phyloP scores from a whole-genome alignment of 768 basidiomycete species.

The Hortiboletus flavorubellus region DNA sequence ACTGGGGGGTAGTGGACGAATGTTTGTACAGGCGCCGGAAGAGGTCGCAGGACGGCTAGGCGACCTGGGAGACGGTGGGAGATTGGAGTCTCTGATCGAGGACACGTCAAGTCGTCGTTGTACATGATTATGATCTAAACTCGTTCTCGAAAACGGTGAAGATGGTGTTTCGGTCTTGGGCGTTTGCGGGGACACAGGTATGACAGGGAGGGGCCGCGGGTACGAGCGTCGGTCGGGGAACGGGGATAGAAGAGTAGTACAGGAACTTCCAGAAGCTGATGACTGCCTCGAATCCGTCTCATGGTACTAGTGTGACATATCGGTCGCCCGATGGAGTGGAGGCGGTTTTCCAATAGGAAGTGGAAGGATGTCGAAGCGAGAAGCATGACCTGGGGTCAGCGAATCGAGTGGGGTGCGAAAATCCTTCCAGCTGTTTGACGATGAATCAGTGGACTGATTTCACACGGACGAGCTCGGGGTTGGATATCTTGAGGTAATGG shows the following conservation, averaged over 20 bases:
- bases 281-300: constrained; percentile 23
- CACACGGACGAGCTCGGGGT: constrained; percentile 18
- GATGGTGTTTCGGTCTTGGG: constrained; percentile 16
- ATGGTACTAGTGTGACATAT: constrained; percentile 2
- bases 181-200: constrained; percentile 31
- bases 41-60: constrained; percentile 40
- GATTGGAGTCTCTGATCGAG: constrained; percentile 1
- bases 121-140: constrained; percentile 16
- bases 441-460: constrained; percentile 20
- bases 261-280: constrained; percentile 16
- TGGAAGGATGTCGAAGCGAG: neutral
- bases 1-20: constrained; percentile 2
- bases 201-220: constrained; percentile 20
- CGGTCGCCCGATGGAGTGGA: neutral
- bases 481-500: constrained; percentile 12
- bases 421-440: constrained; percentile 27
- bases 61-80: constrained; percentile 11
- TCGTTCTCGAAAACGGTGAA: constrained; percentile 16
- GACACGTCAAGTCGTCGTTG: constrained; percentile 10
- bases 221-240: constrained; percentile 10
- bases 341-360: constrained; percentile 13
- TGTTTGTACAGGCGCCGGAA: constrained; percentile 24
- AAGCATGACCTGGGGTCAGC: constrained; percentile 3
- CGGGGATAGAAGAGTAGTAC: constrained; percentile 7
- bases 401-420: constrained; percentile 22